phyloP scores from a whole-genome alignment of 768 basidiomycete species.

The Agrocybe pediades region DNA sequence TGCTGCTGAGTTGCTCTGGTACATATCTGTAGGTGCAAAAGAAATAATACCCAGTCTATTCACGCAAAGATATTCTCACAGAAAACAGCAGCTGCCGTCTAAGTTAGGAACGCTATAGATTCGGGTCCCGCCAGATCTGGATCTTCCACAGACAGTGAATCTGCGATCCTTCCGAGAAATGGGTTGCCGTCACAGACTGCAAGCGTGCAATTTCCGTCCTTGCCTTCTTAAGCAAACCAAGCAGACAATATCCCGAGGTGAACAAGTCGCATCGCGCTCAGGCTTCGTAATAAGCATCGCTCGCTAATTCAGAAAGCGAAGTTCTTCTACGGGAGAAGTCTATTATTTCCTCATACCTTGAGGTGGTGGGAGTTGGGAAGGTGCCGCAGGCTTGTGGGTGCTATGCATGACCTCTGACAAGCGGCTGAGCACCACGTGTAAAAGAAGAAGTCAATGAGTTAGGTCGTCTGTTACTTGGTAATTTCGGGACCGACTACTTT shows the following conservation, averaged over 20 bases:
- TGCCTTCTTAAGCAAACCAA: constrained; percentile 1
- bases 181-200: constrained; percentile 20
- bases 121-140: constrained; percentile 15
- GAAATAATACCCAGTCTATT: constrained; percentile 17
- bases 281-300: constrained; percentile 10
- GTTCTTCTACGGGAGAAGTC: constrained; percentile 17
- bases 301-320: constrained; percentile 5
- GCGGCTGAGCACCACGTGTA: constrained; percentile 29
- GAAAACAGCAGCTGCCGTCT: not conserved
- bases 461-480: constrained; percentile 27
- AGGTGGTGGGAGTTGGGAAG: not conserved
- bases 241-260: constrained; percentile 13
- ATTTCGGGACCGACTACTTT: constrained; percentile 34
- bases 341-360: constrained; percentile 4
- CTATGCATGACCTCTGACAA: constrained; percentile 15
- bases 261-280: constrained; percentile 17
- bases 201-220: constrained; percentile 15
- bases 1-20: not conserved
- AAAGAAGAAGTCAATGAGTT: constrained; percentile 17
- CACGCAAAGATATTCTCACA: constrained; percentile 10
- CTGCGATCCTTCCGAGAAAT: constrained; percentile 18
- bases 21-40: constrained; percentile 13
- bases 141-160: constrained; percentile 10
- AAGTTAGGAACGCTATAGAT: constrained; percentile 8
- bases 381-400: constrained; percentile 11